Conservation (phyloP, 805 yeast species). For the Yamadazyma phyllophila region DNA sequence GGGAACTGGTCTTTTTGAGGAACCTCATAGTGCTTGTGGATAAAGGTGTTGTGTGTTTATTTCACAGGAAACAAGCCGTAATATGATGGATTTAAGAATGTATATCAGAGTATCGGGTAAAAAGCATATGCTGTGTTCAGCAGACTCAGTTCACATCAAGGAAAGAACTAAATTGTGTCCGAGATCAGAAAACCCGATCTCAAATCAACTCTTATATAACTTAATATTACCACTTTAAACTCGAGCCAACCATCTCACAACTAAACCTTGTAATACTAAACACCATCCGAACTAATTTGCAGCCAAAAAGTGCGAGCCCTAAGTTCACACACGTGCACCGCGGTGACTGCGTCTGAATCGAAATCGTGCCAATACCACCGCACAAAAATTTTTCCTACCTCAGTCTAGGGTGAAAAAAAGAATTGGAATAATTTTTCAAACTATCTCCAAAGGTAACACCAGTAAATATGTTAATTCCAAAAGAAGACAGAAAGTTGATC, state of each 20-base stretch:
- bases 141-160: too few species aligned
- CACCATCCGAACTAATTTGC: too few species aligned
- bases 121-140: too few species aligned
- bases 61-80: too few species aligned
- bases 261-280: neutral
- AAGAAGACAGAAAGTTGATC: conserved; percentile 99
- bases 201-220: too few species aligned
- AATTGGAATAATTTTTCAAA: conserved; percentile 11
- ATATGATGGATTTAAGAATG: too few species aligned
- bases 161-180: neutral
- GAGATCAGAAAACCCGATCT: neutral
- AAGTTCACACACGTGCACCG: neutral
- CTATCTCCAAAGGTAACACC: conserved; percentile 9
- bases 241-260: neutral
- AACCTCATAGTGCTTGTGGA: too few species aligned
- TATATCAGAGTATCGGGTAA: too few species aligned
- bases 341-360: conserved; percentile 3
- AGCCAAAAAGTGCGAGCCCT: conserved; percentile 6
- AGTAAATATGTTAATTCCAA: conserved; percentile 91
- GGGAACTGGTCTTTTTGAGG: too few species aligned
- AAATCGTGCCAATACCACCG: conserved; percentile 3
- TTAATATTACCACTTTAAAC: too few species aligned
- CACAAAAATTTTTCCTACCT: conserved; percentile 10
- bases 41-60: too few species aligned
- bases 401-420: conserved; percentile 11